Base-by-base conservation (phyloP, 2,329 filamentous ascomycete genomes). In the Ambrosiella cleistominuta region DNA sequence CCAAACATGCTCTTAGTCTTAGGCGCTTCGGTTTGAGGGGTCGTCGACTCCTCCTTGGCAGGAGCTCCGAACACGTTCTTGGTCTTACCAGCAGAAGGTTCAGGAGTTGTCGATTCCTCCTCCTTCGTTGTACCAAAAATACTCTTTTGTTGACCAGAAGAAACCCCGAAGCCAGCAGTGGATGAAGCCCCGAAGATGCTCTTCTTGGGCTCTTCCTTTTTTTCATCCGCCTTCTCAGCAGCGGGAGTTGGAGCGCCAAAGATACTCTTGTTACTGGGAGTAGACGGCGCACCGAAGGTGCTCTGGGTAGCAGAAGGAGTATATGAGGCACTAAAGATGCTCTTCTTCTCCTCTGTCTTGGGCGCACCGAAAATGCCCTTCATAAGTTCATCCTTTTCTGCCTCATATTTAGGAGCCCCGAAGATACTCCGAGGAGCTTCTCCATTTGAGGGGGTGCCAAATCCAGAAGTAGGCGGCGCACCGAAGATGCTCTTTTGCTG, bases 1-100 rank as follows among this genome's bases (percentile, higher is more conserved):
- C 54, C 53, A 53, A 60, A 60, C 9, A 60, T 60, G 39, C 38
- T 53, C 58, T 60, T 56, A 27, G 53, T 53, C 50, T 57, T 56
- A 36, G 57, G 57, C 9, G 54, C 52, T 12, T 54, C 52, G 12
- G 39, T 54, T 27, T 54, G 52, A 39, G 52, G 52, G 7, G 52
- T 54, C 5, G 52, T 54, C 3, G 52, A 54, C 19, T 54, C 52
- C 38, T 54, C 52, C 13, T 40, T 19, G 8, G 36, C 27, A 38
- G 36, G 36, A 11, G 37, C 37, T 17, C 51, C 37, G 51, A 54
- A 54, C 12, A 56, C 17, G 27, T 19, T 47, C 40, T 47, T 56
- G 40, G 12, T 54, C 2, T 54, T 54, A 13, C 4, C 27, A 11
- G 49, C 9, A 8, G 51, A 17, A 54, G 36, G 2, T 39, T 54